Base-by-base conservation (phyloP, 495 filamentous ascomycete species). In the Sphaerosporella brunnea region DNA sequence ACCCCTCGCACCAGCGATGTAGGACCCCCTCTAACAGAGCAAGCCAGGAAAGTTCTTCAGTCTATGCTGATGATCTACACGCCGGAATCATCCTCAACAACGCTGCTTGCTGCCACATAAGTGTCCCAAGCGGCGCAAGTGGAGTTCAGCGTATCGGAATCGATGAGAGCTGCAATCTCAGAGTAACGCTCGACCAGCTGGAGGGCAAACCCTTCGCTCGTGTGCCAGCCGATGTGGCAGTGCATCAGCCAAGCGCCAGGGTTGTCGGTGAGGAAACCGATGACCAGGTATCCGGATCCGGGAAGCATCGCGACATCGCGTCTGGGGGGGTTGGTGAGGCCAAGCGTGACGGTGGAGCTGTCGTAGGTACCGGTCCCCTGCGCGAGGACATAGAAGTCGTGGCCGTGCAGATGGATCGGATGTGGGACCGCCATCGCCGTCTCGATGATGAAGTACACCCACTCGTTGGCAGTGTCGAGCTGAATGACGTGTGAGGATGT, bases 251-350 rank as follows among this genome's bases (percentile, higher is more conserved):
- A 77, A 1, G 66, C 59, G 5, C 72, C 72, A 5, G 72, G 71
- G 50, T 75, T 77, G 48, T 77, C 71, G 9, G 70, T 69, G 62
- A 71, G 62, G 55, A 77, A 78, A 8, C 64, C 73, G 1, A 78
- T 62, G 11, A 73, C 62, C 37, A 72, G 48, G 55, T 67, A 63
- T 3, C 70, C 74, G 47, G 51, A 56, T 5, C 58, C 64, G 1
- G 69, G 68, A 0, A 83, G 55, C 52, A 76, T 58, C 1, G 74
- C 74, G 4, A 71, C 72, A 50, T 82, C 78, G 8, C 78, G 66
- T 4, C 77, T 68, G 4, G 72, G 69, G 2, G 78, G 73, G 52
- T 68, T 72, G 15, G 42, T 35, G n/a, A 28, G 21, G 3, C 15
- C 55, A 71, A 70, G 11, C 36, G 18, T 8, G 8, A 8, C 5